Percentiles rank a stretch among this genome's conserved stretches.
These are phyloP conservation scores for Aspergillus puulaauensis DNA, from an alignment of 2,329 filamentous ascomycete genomes.

Conservation along the genomic window DNA sequence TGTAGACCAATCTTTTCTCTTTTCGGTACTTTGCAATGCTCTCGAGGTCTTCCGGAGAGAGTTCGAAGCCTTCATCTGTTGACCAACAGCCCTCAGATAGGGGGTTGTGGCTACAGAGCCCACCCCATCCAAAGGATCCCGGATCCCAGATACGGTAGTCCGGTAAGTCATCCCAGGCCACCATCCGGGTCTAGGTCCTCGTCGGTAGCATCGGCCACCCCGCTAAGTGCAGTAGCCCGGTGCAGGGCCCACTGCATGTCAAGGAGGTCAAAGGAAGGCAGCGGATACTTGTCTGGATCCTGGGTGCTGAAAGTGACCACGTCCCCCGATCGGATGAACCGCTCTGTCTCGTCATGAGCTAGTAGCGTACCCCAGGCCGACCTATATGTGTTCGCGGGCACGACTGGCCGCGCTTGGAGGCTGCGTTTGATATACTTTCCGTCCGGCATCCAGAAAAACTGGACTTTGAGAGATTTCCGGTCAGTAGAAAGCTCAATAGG, in stretches of 20 bases:
- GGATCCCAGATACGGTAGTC: too few relatives aligned
- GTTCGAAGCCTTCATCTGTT: too few relatives aligned
- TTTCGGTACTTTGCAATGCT: too few relatives aligned
- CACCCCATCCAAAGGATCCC: too few relatives aligned
- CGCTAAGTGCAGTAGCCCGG: not conserved
- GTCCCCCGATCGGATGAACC: not conserved
- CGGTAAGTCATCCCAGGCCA: not conserved
- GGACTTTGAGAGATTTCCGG: not conserved
- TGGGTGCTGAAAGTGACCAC: not conserved
- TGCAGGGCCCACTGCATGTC: conserved; percentile 1
- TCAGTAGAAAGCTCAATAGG: not conserved
- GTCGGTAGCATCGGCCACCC: not conserved
- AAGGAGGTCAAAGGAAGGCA: not conserved
- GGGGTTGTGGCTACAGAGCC: too few relatives aligned
- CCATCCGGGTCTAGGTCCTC: not conserved
- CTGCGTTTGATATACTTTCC: not conserved
- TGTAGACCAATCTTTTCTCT: too few relatives aligned
- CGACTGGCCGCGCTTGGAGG: not conserved
- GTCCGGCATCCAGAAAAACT: not conserved
- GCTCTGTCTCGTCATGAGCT: not conserved
- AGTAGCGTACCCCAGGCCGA: not conserved
- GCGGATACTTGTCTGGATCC: not conserved
- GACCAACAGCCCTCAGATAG: too few relatives aligned
- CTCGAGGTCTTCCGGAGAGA: too few relatives aligned
- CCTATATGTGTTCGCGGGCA: not conserved